Conservation (phyloP, 2,329 filamentous ascomycete species). For the Geosmithia putterillii region DNA sequence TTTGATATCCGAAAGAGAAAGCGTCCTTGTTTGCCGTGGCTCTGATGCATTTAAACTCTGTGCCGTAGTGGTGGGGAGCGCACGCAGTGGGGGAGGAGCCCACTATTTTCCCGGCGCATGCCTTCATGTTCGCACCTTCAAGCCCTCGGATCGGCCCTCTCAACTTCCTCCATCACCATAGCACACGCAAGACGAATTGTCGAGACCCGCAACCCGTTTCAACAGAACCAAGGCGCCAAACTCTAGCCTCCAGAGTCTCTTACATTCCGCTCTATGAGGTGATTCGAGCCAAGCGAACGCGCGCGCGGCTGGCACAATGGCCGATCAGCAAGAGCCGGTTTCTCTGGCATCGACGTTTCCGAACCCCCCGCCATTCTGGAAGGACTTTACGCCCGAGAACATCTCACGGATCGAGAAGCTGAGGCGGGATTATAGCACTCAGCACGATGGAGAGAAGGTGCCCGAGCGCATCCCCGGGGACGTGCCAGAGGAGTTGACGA, state of each 20-base stretch:
- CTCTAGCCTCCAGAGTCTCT: too few species aligned
- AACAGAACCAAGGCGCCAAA: neutral
- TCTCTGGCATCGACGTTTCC: conserved; percentile 60
- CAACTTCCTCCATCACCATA: neutral
- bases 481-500: conserved; percentile 59
- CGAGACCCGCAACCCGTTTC: neutral
- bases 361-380: conserved; percentile 81
- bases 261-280: neutral
- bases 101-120: neutral
- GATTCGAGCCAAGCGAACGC: neutral
- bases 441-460: conserved; percentile 11
- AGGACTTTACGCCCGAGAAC: conserved; percentile 71
- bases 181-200: neutral
- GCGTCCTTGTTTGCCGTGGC: too few species aligned
- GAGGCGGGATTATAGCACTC: conserved; percentile 21
- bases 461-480: conserved; percentile 20
- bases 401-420: conserved; percentile 39
- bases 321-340: conserved; percentile 32
- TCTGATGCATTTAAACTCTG: too few species aligned
- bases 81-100: neutral
- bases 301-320: conserved; percentile 32
- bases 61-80: neutral
- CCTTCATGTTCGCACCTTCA: neutral
- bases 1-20: too few species aligned
- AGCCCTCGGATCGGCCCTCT: neutral